A percentile compares a stretch with the other conserved stretches of the same genome.
These are phyloP conservation scores for Cytospora piceae DNA, from an alignment of 2,329 filamentous ascomycete species.

Conservation along the genomic window DNA sequence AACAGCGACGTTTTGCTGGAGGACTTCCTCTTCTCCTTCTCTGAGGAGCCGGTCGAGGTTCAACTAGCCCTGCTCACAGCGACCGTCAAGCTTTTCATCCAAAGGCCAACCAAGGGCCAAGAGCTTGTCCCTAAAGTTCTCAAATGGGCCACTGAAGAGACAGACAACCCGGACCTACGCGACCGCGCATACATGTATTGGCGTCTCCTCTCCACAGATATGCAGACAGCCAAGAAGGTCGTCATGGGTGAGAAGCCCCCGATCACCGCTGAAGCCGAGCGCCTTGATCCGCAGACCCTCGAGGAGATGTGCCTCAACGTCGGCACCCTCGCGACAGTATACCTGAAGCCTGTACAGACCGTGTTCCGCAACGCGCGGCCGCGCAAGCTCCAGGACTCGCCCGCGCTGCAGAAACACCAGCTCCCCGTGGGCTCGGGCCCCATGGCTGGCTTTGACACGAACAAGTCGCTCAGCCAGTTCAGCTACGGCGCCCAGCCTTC, in stretches of 20 bases:
- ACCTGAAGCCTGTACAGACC: conserved; percentile 95
- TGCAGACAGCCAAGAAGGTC: conserved; percentile 79
- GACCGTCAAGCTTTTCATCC: conserved; percentile 97
- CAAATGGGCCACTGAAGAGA: conserved; percentile 98
- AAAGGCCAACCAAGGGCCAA: conserved; percentile 91
- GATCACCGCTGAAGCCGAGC: conserved; percentile 95
- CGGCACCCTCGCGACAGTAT: conserved; percentile 93
- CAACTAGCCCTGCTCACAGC: conserved; percentile 93
- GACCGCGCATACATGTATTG: conserved; percentile 99
- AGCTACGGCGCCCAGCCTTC: conserved; percentile 57
- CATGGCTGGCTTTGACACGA: conserved; percentile 48
- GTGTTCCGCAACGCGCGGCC: conserved; percentile 91
- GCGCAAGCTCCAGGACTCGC: conserved; percentile 77
- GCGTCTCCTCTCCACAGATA: conserved; percentile 91
- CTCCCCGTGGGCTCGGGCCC: conserved; percentile 57
- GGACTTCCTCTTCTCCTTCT: conserved; percentile 92
- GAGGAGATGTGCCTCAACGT: conserved; percentile 98
- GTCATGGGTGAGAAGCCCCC: conserved; percentile 98
- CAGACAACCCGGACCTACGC: conserved; percentile 95
- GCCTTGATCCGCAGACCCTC: conserved; percentile 84
- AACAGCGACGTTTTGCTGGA: conserved; percentile 93
- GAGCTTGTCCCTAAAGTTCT: conserved; percentile 91
- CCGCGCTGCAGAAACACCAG: conserved; percentile 77
- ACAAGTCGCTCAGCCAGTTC: conserved; percentile 64
- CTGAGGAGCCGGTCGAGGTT: conserved; percentile 93